Evolutionary conservation across 352 stramenopile species (phyloP).

Genomic region (Phytophthora europaea): DNA sequence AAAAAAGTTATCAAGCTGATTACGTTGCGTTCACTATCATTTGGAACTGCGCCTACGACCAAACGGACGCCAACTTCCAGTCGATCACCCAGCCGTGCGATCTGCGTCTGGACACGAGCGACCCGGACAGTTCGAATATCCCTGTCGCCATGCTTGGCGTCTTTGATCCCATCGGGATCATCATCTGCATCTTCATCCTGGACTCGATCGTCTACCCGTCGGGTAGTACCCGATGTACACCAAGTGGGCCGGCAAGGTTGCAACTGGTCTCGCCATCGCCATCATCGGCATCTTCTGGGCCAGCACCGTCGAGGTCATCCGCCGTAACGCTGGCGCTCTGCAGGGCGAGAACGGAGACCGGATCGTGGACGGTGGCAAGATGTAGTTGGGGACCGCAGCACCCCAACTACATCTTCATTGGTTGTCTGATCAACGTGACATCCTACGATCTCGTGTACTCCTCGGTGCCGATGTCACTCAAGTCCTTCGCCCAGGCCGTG

Average conservation of each 20-base stretch:
- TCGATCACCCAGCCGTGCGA: slow-evolving; percentile 78
- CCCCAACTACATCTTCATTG: slow-evolving; percentile 70
- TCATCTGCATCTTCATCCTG: slow-evolving; percentile 51
- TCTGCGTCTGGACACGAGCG: slow-evolving; percentile 52
- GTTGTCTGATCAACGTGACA: slow-evolving; percentile 72
- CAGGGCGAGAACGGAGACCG: slow-evolving; percentile 37
- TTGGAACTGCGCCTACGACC: slow-evolving; percentile 72
- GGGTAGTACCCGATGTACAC: slow-evolving; percentile 50
- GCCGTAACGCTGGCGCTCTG: slow-evolving; percentile 55
- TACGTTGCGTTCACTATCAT: slow-evolving; percentile 70
- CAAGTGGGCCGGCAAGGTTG: slow-evolving; percentile 35
- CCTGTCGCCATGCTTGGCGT: slow-evolving; percentile 62
- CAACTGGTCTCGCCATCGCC: slow-evolving; percentile 36
- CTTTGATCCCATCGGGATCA: slow-evolving; percentile 57
- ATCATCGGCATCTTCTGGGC: slow-evolving; percentile 53
- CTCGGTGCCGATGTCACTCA: slow-evolving; percentile 59
- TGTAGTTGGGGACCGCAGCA: too few relatives aligned
- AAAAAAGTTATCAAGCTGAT: too few relatives aligned
- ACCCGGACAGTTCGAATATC: slow-evolving; percentile 55
- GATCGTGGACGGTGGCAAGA: slow-evolving; percentile 56
- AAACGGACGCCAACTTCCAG: slow-evolving; percentile 79
- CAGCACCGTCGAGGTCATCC: slow-evolving; percentile 62
- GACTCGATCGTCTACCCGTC: slow-evolving; percentile 51
- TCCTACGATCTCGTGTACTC: slow-evolving; percentile 73
- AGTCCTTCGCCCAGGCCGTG: slow-evolving; percentile 56